These are phyloP conservation scores for Saccharomycopsis sp. DNA, from an alignment of 805 yeast species.

Conservation along the genomic window DNA sequence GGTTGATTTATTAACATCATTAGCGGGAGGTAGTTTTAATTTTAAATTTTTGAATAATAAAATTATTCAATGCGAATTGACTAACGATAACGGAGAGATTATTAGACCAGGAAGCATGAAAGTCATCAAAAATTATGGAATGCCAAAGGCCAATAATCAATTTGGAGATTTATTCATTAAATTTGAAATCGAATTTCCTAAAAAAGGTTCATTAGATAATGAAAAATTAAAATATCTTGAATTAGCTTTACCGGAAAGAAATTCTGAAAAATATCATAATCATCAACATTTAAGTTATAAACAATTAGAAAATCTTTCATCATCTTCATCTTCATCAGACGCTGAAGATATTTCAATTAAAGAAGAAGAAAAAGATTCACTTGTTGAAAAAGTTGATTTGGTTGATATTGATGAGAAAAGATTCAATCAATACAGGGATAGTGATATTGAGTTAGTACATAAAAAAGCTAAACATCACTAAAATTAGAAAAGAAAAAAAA, in stretches of 20 bases:
- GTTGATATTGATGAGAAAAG: conserved; percentile 3
- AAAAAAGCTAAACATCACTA: too few relatives aligned
- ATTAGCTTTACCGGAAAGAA: conserved; percentile 3
- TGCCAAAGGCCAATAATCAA: conserved; percentile 36
- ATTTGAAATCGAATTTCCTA: conserved; percentile 51
- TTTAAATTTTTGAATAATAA: conserved; percentile 30
- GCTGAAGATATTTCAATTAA: background rate
- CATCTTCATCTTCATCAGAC: background rate
- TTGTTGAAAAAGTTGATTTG: conserved; percentile 1
- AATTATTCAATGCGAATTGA: conserved; percentile 25
- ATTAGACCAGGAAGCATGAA: conserved; percentile 39
- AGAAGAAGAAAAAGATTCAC: background rate
- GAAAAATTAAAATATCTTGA: background rate
- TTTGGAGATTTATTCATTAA: conserved; percentile 49
- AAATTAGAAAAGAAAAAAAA: too few relatives aligned
- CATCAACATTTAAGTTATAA: background rate
- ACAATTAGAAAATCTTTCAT: background rate
- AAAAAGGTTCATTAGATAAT: conserved; percentile 5
- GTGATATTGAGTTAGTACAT: too few relatives aligned
- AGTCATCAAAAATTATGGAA: conserved; percentile 42
- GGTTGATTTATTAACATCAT: conserved; percentile 42
- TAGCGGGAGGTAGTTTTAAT: conserved; percentile 43
- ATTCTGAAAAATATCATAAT: conserved; percentile 1
- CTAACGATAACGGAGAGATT: conserved; percentile 46
- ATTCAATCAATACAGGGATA: background rate